Evolutionary conservation across 192 early-diverging fungal species (phyloP), one percentile per base, ranked within the genome.

Genomic region (Backusella sp.): DNA sequence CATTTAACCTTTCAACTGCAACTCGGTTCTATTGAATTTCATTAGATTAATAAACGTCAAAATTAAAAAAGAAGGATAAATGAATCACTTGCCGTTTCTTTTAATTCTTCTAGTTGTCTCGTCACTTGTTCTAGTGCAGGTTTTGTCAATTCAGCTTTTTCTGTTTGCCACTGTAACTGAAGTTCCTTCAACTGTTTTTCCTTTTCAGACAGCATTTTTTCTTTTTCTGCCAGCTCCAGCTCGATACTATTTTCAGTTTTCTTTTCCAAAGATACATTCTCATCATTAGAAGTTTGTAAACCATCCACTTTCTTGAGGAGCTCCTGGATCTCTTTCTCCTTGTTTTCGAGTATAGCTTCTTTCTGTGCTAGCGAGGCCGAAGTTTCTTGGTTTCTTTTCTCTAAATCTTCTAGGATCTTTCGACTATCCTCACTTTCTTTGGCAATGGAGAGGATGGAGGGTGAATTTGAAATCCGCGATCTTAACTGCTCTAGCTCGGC

Each of bases 71-170:
- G 0, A 32, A 32, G 28, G 9, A 12, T 66, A 14, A 49, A 36
- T 12, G 42, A 37, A 35, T 17, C 28, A 70, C 77, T 68, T 68
- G 69, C 77, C 11, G 77, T 78, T 28, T 59, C 32, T 41, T 77
- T 77, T 70, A 81, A 68, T 21, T 75, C 72, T n/a, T 81, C 68
- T 8, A 81, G 21, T 46, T 81, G 80, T 14, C 32, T n/a, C 19
- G 73, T 70, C 4, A 81, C 80, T 56, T 81, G 76, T 26, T 74
- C 66, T 23, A 81, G 65, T 8, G 80, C 80, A 56, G 80, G 80
- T 70, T 74, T 81, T 11, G 74, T 65, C 4, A 77, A 71, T 42
- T 81, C 80, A 7, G 80, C 80, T n/a, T 46, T 37, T 42, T 81
- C 80, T 6, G 36, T 14, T 21, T 75, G 52, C 67, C 73, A 77